A percentile compares a stretch with the other conserved stretches of the same genome.
Evolutionary conservation across 257 asterid species (phyloP).

Genomic region (Nicotiana tomentosiformis): DNA sequence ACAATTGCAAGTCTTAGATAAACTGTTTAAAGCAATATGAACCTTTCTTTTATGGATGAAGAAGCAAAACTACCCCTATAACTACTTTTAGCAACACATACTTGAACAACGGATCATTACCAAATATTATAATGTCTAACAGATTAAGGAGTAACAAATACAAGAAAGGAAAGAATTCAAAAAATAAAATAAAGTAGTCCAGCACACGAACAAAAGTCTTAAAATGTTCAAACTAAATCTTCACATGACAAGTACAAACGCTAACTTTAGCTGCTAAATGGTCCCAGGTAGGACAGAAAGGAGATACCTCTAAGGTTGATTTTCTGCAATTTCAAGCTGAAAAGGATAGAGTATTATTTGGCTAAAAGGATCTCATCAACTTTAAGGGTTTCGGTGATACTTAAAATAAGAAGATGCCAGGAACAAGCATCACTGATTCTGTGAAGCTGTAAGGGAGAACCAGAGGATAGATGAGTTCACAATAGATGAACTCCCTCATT

Average conservation of each 20-base stretch:
- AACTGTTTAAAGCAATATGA: not conserved
- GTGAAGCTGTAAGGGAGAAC: not conserved
- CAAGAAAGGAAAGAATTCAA: not conserved
- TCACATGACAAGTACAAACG: not conserved
- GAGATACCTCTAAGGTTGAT: not conserved
- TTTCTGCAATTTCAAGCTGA: not conserved
- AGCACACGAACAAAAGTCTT: not conserved
- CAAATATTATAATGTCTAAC: not conserved
- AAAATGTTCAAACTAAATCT: not conserved
- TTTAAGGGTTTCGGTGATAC: not conserved
- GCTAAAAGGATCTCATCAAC: not conserved
- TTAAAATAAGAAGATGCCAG: not conserved
- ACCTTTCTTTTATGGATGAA: not conserved
- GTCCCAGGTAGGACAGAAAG: not conserved
- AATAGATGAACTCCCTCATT: too few species aligned
- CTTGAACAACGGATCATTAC: not conserved
- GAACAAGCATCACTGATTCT: not conserved
- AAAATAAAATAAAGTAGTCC: not conserved
- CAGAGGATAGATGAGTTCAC: not conserved
- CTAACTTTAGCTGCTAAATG: not conserved
- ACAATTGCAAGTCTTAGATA: slow-evolving; percentile 37
- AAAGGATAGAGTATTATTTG: not conserved
- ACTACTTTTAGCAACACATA: not conserved
- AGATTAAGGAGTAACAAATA: not conserved
- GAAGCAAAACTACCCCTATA: not conserved